phyloP scores from a whole-genome alignment of 1,284 basidiomycete genomes.

The Tranzscheliella williamsii region DNA sequence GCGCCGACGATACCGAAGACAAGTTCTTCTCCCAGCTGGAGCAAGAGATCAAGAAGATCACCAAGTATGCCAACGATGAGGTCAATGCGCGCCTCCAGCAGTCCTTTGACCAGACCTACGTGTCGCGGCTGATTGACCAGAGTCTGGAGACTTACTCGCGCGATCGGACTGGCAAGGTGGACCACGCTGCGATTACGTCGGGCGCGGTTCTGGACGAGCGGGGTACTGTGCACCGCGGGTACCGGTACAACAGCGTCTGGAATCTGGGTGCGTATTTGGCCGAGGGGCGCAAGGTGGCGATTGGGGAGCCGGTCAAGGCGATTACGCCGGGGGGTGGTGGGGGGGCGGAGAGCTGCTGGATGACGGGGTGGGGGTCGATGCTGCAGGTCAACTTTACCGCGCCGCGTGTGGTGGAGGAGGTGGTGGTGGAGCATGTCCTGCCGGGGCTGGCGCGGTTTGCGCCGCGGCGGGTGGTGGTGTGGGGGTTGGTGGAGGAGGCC shows the following conservation, averaged over 20 bases:
- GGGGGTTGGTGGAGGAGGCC: conserved; percentile 16
- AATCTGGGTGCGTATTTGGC: conserved; percentile 19
- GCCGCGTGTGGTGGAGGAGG: conserved; percentile 21
- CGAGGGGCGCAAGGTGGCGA: conserved; percentile 28
- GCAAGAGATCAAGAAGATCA: conserved; percentile 12
- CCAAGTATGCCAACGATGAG: conserved; percentile 30
- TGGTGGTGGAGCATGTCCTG: conserved; percentile 26
- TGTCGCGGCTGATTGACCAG: conserved; percentile 14
- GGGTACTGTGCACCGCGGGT: conserved; percentile 29
- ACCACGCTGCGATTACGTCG: conserved; percentile 20
- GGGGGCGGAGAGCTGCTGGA: conserved; percentile 20
- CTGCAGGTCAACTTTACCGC: conserved; percentile 20
- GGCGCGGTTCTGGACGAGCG: conserved; percentile 17
- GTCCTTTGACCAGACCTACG: conserved; percentile 29
- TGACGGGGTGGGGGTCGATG: conserved; percentile 30
- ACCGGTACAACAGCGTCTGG: conserved; percentile 30
- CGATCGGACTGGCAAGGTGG: conserved; percentile 22
- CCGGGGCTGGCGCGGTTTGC: conserved; percentile 24
- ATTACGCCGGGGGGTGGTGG: conserved; percentile 23
- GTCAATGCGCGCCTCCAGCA: conserved; percentile 23
- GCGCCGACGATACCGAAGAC: conserved; percentile 32
- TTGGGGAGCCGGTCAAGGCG: conserved; percentile 30
- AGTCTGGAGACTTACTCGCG: conserved; percentile 18
- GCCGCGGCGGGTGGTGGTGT: conserved; percentile 19
- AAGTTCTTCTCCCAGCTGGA: conserved; percentile 20